Percentiles rank a stretch among this genome's conserved stretches.
Evolutionary conservation across 805 yeast species (phyloP).

Genomic region (Wickerhamiella dianesei): DNA sequence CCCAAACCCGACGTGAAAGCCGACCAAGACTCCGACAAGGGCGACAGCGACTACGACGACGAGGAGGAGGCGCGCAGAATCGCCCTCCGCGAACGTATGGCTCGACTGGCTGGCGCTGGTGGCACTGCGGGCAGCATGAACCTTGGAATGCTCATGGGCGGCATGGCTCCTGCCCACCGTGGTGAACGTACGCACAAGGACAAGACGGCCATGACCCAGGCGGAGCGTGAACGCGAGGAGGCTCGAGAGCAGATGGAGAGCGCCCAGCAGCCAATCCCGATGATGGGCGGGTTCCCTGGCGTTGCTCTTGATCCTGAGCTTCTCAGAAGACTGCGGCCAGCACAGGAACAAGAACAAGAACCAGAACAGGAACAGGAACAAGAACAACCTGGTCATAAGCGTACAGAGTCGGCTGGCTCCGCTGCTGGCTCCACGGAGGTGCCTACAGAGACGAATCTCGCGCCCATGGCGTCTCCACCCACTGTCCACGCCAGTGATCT

Average conservation of each 20-base stretch:
- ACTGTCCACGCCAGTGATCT: slow-evolving; percentile 1
- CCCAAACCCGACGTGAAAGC: neutral
- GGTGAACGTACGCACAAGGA: slow-evolving; percentile 9
- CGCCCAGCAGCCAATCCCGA: slow-evolving; percentile 3
- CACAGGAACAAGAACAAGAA: neutral
- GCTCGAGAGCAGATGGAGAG: slow-evolving; percentile 8
- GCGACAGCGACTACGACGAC: slow-evolving; percentile 24
- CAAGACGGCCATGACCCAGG: slow-evolving; percentile 12
- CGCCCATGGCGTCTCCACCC: neutral
- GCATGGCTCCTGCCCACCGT: slow-evolving; percentile 7
- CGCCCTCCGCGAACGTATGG: slow-evolving; percentile 83
- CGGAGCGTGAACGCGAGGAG: slow-evolving; percentile 12
- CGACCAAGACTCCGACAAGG: slow-evolving; percentile 4
- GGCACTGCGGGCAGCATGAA: slow-evolving; percentile 57
- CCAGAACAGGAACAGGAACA: neutral
- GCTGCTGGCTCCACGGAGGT: neutral
- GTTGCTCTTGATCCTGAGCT: slow-evolving; percentile 4
- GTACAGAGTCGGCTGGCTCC: neutral
- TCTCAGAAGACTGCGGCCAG: neutral
- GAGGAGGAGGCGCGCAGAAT: slow-evolving; percentile 49
- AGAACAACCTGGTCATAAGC: neutral
- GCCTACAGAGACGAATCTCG: neutral
- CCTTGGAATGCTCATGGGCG: slow-evolving; percentile 21
- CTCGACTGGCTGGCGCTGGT: slow-evolving; percentile 87
- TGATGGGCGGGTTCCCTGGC: slow-evolving; percentile 2